A percentile compares a stretch with the other conserved stretches of the same genome.
Conservation (phyloP, 192 early-diverging fungal species). For the Backusella tuberculispora region DNA sequence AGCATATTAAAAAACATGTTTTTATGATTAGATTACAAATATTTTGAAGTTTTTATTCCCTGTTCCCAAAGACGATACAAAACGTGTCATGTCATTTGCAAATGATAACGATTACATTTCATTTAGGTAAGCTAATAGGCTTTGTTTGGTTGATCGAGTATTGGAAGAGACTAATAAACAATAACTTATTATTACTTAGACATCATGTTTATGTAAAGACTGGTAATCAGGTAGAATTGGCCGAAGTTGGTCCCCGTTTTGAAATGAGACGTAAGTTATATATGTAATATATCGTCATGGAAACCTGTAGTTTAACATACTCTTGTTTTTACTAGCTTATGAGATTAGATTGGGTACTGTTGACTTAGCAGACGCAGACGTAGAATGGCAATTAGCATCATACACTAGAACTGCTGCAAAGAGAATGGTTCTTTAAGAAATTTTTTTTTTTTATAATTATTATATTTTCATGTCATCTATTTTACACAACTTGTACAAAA, state of each 20-base stretch:
- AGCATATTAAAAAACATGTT: background rate
- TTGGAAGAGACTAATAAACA: background rate
- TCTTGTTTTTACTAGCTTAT: conserved; percentile 64
- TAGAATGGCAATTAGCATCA: conserved; percentile 94
- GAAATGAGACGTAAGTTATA: conserved; percentile 83
- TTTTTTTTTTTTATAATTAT: background rate
- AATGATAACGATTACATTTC: conserved; percentile 97
- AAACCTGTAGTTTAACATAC: background rate
- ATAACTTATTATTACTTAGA: conserved; percentile 44
- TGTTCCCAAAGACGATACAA: conserved; percentile 94
- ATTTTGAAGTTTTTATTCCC: conserved; percentile 98
- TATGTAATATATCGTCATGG: background rate
- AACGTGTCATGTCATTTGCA: conserved; percentile 96
- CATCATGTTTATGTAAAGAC: conserved; percentile 96
- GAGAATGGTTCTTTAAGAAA: conserved; percentile 65
- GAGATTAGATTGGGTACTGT: conserved; percentile 96
- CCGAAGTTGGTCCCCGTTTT: conserved; percentile 97
- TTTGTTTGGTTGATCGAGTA: too few species aligned
- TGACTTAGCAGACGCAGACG: conserved; percentile 93
- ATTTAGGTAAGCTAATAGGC: conserved; percentile 60
- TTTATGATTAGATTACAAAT: conserved; percentile 61
- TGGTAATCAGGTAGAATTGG: conserved; percentile 87
- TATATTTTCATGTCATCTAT: background rate
- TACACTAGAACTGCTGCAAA: conserved; percentile 89
- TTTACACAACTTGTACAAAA: conserved; percentile 7